Evolutionary conservation across 257 asterid species (phyloP), one percentile per base, ranked within the genome.

Genomic region (Gentiana straminea): DNA sequence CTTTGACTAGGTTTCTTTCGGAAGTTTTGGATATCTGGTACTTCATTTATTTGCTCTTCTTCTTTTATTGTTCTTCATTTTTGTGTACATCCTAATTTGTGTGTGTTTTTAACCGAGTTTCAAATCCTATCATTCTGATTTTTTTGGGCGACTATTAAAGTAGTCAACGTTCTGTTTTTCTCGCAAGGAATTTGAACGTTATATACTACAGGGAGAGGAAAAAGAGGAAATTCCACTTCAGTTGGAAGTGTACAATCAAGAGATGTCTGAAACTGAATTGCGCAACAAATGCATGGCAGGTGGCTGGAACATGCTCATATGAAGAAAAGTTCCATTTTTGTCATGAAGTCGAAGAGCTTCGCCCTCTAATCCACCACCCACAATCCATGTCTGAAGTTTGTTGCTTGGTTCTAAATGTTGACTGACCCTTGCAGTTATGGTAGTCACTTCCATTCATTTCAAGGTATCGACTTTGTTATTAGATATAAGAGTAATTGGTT

Each of bases 271-370:
- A 63, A 86, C 94, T 1, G 95, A 86, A 84, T 77, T 86, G 33
- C 83, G 95, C 77, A 83, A 86, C 85, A 86, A 83, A 65, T n/a
- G n/a, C n/a, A n/a, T 86, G 91, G 95, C 83, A 86, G 73, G 88
- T 81, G 71, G 77, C 88, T 2, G 88, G 94, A 3, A 70, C 70
- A 15, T 86, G 95, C 38, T 90, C 95, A 0, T 83, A 83, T 33
- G 83, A 76, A 2, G 84, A 83, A 45, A 75, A 77, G 62, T 86
- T 94, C 69, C 94, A 77, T 64, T 86, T 83, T 46, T 90, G 94
- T 3, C 95, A 86, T 62, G 95, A 88, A 15, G 77, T 86, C 56
- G 70, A 77, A 44, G 95, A 86, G 59, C 79, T 83, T 36, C 78
- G 94, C 47, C 84, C 95, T 3, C 94, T 86, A 67, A 79, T 83